Evolutionary conservation across 2,329 filamentous ascomycete genomes (phyloP).

Genomic region (Simplicillium aogashimaense): DNA sequence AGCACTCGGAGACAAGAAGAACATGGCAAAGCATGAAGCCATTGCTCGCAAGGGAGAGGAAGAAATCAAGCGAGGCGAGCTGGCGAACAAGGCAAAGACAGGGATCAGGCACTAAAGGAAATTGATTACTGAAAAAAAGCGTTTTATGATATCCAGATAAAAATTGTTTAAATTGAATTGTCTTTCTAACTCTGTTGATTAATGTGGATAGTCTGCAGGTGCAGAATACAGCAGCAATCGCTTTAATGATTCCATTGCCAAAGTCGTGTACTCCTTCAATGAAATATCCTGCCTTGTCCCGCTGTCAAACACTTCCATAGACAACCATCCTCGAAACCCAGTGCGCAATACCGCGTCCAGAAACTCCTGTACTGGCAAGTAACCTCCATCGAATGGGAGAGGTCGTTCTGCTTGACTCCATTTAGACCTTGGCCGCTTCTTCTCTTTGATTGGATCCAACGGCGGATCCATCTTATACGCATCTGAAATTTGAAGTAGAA

Average conservation of each 20-base stretch:
- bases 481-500: slow-evolving; percentile 64
- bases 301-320: slow-evolving; percentile 60
- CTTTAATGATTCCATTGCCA: slow-evolving; percentile 36
- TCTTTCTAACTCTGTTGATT: no score
- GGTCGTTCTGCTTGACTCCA: slow-evolving; percentile 68
- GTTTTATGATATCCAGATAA: no score
- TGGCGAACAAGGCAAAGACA: no score
- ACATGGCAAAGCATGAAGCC: no score
- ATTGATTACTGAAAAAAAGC: no score
- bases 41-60: no score
- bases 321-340: slow-evolving; percentile 58
- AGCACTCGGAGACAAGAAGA: no score
- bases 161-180: no score
- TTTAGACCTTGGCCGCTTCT: slow-evolving; percentile 47
- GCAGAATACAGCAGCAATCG: no score
- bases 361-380: slow-evolving; percentile 58
- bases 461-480: slow-evolving; percentile 55
- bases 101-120: no score
- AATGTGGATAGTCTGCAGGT: no score
- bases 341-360: slow-evolving; percentile 56
- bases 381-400: slow-evolving; percentile 60
- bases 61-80: no score
- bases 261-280: slow-evolving; percentile 31
- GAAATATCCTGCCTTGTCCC: slow-evolving; percentile 34
- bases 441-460: slow-evolving; percentile 36